phyloP scores from a whole-genome alignment of 139 green algal genomes.

The Chlamydomonas sp. region DNA sequence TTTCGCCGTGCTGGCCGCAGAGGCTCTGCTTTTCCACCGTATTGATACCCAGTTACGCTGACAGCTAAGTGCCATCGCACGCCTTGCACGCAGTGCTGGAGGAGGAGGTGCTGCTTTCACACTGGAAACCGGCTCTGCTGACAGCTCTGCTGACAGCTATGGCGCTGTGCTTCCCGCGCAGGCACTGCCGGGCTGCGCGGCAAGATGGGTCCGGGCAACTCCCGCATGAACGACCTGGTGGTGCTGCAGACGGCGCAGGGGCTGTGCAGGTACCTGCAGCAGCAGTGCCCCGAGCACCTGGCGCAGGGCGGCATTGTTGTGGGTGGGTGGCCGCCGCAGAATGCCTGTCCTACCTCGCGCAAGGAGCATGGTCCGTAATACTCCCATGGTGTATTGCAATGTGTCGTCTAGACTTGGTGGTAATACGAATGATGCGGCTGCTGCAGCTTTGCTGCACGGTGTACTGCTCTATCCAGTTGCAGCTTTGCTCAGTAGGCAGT shows the following conservation, averaged over 20 bases:
- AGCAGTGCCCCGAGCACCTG: conserved; percentile 3
- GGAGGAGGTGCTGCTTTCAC: neutral
- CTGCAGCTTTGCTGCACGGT: too few species aligned
- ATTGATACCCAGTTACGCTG: too few species aligned
- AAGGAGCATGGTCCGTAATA: too few species aligned
- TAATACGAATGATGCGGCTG: neutral
- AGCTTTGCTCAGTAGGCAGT: too few species aligned
- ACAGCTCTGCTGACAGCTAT: neutral
- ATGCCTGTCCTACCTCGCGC: too few species aligned
- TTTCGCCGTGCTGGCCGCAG: too few species aligned
- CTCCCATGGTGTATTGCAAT: too few species aligned
- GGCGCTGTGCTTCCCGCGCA: neutral
- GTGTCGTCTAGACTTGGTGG: neutral
- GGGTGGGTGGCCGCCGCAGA: conserved; percentile 28
- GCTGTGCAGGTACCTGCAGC: conserved; percentile 52
- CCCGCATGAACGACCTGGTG: conserved; percentile 79
- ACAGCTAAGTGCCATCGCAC: too few species aligned
- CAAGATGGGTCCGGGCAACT: conserved; percentile 75
- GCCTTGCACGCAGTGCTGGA: too few species aligned
- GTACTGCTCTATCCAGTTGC: too few species aligned
- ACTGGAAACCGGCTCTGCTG: too few species aligned
- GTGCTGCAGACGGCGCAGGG: conserved; percentile 86
- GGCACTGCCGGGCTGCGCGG: conserved; percentile 81
- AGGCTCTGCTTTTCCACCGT: neutral
- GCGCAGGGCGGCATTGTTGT: conserved; percentile 40